Evolutionary conservation across 768 basidiomycete species (phyloP).

Genomic region (Macrolepiota albuminosa): DNA sequence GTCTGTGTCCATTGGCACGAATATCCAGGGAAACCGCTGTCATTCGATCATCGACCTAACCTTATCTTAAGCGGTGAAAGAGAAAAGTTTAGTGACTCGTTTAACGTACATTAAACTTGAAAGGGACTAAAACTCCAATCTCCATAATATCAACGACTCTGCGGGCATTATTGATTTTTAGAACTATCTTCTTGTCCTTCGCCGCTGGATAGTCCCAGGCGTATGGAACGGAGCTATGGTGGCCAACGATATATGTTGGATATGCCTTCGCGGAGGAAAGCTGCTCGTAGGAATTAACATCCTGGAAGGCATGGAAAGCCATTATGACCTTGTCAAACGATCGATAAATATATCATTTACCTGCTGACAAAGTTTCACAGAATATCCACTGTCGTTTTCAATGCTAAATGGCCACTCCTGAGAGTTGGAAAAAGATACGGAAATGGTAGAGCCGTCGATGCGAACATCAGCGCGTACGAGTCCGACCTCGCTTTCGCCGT

Average conservation of each 20-base stretch:
- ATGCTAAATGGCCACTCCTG: constrained; percentile 88
- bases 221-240: constrained; percentile 58
- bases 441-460: constrained; percentile 85
- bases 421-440: constrained; percentile 67
- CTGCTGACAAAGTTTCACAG: constrained; percentile 67
- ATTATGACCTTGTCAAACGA: background rate
- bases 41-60: constrained; percentile 50
- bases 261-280: constrained; percentile 31
- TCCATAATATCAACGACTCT: constrained; percentile 88
- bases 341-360: constrained; percentile 32
- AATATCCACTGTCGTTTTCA: constrained; percentile 81
- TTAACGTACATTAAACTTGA: constrained; percentile 69
- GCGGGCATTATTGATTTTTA: constrained; percentile 56
- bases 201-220: constrained; percentile 95
- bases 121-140: constrained; percentile 88
- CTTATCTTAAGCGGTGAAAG: background rate
- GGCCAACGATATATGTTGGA: constrained; percentile 51
- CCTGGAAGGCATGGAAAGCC: constrained; percentile 25
- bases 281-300: constrained; percentile 35
- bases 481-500: constrained; percentile 30
- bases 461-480: constrained; percentile 75
- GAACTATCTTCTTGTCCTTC: constrained; percentile 69
- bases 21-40: constrained; percentile 85
- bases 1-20: constrained; percentile 81
- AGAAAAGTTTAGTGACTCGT: background rate